These are phyloP conservation scores for Lactarius deliciosus DNA, from an alignment of 768 basidiomycete species.

Conservation along the genomic window DNA sequence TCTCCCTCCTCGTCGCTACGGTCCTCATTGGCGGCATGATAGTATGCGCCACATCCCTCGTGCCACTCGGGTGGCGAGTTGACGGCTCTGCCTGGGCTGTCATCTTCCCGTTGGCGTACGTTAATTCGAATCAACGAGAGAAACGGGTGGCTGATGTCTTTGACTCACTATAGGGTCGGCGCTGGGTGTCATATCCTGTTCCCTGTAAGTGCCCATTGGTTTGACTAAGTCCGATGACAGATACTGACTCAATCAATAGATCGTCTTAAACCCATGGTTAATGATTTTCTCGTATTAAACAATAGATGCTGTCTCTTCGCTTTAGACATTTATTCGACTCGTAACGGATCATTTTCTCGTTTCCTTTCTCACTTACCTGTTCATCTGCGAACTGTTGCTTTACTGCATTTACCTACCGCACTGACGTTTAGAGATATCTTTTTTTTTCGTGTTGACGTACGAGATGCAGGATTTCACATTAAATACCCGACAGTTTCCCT, in stretches of 20 bases:
- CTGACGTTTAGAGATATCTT: conserved; percentile 2
- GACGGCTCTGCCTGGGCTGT: conserved; percentile 66
- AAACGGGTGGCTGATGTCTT: neutral
- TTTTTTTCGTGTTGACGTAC: neutral
- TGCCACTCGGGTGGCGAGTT: conserved; percentile 68
- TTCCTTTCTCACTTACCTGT: no score
- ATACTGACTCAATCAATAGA: conserved; percentile 41
- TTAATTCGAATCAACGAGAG: conserved; percentile 28
- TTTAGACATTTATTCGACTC: neutral
- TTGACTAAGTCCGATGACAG: conserved; percentile 25
- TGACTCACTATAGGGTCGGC: conserved; percentile 46
- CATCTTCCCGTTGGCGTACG: conserved; percentile 70
- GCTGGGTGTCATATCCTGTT: conserved; percentile 68
- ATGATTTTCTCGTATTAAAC: conserved; percentile 72
- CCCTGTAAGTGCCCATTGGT: conserved; percentile 53
- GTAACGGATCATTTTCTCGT: neutral
- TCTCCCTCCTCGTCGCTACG: conserved; percentile 56
- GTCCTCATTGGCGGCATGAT: conserved; percentile 55
- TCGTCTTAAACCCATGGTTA: conserved; percentile 86
- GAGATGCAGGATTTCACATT: neutral
- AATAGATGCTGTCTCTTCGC: neutral
- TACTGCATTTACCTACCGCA: neutral
- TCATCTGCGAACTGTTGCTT: neutral
- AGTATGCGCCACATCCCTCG: conserved; percentile 49
- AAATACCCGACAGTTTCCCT: neutral